Conservation (phyloP, 768 basidiomycete genomes). For the Multifurca ochricompacta region DNA sequence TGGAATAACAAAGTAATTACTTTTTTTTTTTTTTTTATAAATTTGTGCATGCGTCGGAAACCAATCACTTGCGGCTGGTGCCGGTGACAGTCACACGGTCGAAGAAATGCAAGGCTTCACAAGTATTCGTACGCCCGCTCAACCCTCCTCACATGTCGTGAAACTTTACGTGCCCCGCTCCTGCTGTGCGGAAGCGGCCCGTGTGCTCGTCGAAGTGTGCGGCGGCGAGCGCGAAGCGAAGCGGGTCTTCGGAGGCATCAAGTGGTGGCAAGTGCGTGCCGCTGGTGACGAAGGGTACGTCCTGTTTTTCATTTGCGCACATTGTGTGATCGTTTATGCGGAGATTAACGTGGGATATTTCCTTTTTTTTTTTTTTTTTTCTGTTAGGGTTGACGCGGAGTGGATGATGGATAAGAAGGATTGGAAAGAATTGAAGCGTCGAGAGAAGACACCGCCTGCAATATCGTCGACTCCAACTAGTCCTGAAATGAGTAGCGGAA, state of each 20-base stretch:
- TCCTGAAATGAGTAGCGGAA: background rate
- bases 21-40: background rate
- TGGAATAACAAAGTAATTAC: background rate
- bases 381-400: constrained; percentile 69
- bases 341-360: no score
- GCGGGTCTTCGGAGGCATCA: constrained; percentile 73
- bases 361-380: constrained; percentile 2
- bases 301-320: constrained; percentile 2
- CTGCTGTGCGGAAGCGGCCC: constrained; percentile 67
- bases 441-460: constrained; percentile 33
- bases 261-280: constrained; percentile 95
- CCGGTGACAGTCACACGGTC: background rate
- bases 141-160: constrained; percentile 73
- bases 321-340: no score
- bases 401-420: constrained; percentile 85
- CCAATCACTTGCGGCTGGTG: background rate
- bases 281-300: constrained; percentile 67
- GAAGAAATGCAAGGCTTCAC: constrained; percentile 78
- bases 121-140: constrained; percentile 71
- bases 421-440: constrained; percentile 59
- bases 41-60: background rate
- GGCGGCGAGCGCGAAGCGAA: constrained; percentile 71
- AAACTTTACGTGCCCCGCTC: constrained; percentile 64
- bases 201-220: constrained; percentile 61
- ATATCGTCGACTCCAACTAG: no score